Base-by-base conservation (phyloP, 257 asterid species). In the Marsdenia floribunda region DNA sequence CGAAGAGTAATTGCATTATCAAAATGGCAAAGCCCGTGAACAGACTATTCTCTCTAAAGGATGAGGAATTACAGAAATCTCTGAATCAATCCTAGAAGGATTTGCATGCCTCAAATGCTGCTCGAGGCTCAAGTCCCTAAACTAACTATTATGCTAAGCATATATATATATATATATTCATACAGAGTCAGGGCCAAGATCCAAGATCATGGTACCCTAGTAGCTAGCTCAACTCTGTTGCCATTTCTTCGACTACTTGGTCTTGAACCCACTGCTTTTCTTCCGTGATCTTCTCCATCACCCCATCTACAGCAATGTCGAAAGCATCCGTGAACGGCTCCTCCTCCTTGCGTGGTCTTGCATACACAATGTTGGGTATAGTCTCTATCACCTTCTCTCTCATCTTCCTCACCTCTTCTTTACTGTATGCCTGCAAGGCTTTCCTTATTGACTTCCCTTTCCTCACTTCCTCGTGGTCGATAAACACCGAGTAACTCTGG, bases 261-360 rank as follows among this genome's bases (percentile, higher is more conserved):
- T 54, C 68, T 54, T 55, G 61, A 57, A 15, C 40, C 65, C 77
- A 80, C 13, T 18, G 29, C n/a, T 76, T 93, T 59, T 90, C 93
- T 79, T 87, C 92, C 86, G 87, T 92, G 54, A 92, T 84, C 84
- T 88, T 92, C 82, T 85, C 91, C 79, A 94, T 63, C 50, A 87
- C 90, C 71, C 91, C 97, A 73, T 94, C 97, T 14, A 94, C 82
- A 21, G 97, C 99, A 77, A 94, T 79, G 52, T 92, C 97, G 77
- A 94, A 94, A 38, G 96, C 97, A 84, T 94, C 99, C 77, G 83
- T 84, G 3, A 90, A 83, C 54, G 66, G 75, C 82, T 81, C 86
- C 1, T 90, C 93, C 0, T 82, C 91, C 0, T 81, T 86, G 46
- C 79, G 85, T 0, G 96, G 93, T 73, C 88, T 85, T 1, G 88